Conservation (phyloP, 495 filamentous ascomycete species). For the Glutinoglossum americanum region DNA sequence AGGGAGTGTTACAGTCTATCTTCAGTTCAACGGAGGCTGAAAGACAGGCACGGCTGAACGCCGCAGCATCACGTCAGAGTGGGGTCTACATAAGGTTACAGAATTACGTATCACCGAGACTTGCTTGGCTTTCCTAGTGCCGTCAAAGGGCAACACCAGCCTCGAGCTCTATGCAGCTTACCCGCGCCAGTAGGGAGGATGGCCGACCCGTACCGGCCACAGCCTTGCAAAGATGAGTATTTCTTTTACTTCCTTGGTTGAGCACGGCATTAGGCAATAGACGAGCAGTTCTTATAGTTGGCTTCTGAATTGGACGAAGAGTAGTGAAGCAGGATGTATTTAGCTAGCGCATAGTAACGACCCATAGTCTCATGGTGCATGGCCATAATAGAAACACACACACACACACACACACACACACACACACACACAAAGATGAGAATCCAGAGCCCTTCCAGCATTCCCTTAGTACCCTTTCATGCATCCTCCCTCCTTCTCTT, state of each 20-base stretch:
- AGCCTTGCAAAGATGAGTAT: neutral
- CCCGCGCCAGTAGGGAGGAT: neutral
- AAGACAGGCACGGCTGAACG: no score
- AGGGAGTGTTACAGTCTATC: no score
- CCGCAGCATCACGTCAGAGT: no score
- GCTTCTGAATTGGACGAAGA: neutral
- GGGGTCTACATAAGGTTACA: no score
- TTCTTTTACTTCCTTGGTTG: neutral
- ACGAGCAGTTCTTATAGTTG: neutral
- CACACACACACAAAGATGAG: neutral
- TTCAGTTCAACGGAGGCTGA: no score
- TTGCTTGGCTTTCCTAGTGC: no score
- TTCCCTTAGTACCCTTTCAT: slow-evolving; percentile 1
- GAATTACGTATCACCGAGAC: no score
- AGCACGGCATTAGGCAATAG: neutral
- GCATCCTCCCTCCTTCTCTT: slow-evolving; percentile 3
- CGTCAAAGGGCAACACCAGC: no score
- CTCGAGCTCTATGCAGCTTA: no score
- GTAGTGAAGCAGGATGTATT: neutral
- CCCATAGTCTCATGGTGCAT: neutral
- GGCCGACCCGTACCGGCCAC: neutral
- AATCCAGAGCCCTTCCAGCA: neutral
- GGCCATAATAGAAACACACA: slow-evolving; percentile 3
- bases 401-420: neutral
- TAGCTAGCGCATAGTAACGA: neutral